Evolutionary conservation across 306 rosid genomes (phyloP).

Genomic region (Senna siamea): DNA sequence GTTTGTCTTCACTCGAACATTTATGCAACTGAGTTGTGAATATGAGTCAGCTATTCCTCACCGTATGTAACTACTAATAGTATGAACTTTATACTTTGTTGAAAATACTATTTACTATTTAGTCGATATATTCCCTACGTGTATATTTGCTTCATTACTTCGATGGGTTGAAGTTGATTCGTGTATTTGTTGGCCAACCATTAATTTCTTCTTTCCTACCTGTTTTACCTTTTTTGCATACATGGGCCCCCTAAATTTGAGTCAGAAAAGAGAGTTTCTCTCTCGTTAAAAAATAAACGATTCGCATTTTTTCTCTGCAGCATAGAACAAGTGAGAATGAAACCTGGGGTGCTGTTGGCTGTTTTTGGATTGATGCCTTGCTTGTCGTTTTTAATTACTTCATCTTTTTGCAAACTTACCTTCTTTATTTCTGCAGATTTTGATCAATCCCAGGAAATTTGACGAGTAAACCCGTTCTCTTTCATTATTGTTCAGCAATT

Average conservation of each 20-base stretch:
- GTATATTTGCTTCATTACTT: slow-evolving; percentile 31
- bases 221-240: slow-evolving; percentile 20
- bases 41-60: slow-evolving; percentile 23
- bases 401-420: slow-evolving; percentile 22
- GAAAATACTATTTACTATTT: background rate
- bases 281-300: slow-evolving; percentile 21
- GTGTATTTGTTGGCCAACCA: slow-evolving; percentile 65
- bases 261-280: slow-evolving; percentile 29
- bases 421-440: slow-evolving; percentile 30
- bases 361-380: slow-evolving; percentile 29
- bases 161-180: slow-evolving; percentile 36
- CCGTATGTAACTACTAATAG: slow-evolving; percentile 29
- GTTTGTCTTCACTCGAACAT: slow-evolving; percentile 34
- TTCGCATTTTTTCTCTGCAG: slow-evolving; percentile 29
- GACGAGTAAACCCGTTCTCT: slow-evolving; percentile 38
- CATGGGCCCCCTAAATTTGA: slow-evolving; percentile 11
- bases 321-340: slow-evolving; percentile 28
- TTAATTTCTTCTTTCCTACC: slow-evolving; percentile 47
- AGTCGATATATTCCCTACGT: slow-evolving; percentile 26
- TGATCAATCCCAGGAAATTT: slow-evolving; percentile 35
- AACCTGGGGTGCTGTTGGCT: slow-evolving; percentile 1
- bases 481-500: slow-evolving; percentile 41
- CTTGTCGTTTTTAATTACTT: slow-evolving; percentile 18
- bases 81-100: slow-evolving; percentile 27
- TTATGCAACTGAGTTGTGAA: slow-evolving; percentile 36